phyloP scores from a whole-genome alignment of 352 stramenopile genomes.

The Phytophthora colocasiae region DNA sequence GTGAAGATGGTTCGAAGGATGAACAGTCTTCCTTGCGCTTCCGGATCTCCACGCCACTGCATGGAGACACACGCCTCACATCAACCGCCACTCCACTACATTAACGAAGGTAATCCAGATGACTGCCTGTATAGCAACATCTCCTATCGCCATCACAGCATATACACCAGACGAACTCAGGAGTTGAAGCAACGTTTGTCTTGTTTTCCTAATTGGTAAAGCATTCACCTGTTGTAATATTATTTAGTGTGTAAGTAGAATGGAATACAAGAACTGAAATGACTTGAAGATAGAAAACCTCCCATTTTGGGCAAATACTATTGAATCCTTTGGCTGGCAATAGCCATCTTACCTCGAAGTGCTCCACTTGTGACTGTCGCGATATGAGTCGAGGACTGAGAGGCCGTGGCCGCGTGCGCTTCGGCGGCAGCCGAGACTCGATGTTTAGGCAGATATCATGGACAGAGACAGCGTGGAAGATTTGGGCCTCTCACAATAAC shows the following conservation, averaged over 20 bases:
- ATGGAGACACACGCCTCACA: conserved; percentile 15
- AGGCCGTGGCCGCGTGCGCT: conserved; percentile 69
- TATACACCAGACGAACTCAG: no score
- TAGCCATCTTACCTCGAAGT: conserved; percentile 1
- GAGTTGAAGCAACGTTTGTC: conserved; percentile 24
- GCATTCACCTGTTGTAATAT: not conserved
- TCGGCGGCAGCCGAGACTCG: conserved; percentile 75
- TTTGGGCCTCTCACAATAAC: conserved; percentile 66
- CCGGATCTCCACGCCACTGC: conserved; percentile 26
- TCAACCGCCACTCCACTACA: not conserved
- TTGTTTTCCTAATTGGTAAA: conserved; percentile 10
- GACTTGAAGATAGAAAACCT: not conserved
- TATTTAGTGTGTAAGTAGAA: no score
- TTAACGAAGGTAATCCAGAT: conserved; percentile 14
- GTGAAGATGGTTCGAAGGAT: conserved; percentile 11
- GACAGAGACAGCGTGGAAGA: conserved; percentile 81
- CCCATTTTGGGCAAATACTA: conserved; percentile 4
- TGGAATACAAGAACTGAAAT: conserved; percentile 8
- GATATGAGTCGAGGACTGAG: conserved; percentile 77
- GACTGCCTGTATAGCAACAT: conserved; percentile 12
- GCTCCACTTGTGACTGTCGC: conserved; percentile 1
- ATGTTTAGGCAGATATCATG: conserved; percentile 70
- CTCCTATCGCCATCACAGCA: not conserved
- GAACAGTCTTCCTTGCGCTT: conserved; percentile 2
- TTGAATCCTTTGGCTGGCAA: conserved; percentile 34